Evolutionary conservation across 2,329 filamentous ascomycete genomes (phyloP).

Genomic region (Monosporascus sp.): DNA sequence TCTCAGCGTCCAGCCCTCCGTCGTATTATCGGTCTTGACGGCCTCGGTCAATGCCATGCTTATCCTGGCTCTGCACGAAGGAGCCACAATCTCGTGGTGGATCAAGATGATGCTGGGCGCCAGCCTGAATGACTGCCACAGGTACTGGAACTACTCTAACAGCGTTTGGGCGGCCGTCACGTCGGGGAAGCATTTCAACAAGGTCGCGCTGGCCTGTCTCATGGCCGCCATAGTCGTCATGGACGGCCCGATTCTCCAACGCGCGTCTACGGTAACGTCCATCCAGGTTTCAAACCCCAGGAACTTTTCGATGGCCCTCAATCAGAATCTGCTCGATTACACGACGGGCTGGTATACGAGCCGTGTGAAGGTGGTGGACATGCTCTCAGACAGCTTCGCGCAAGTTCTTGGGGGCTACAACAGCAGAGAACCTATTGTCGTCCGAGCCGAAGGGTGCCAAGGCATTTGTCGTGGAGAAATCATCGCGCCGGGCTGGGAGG

Average conservation of each 20-base stretch:
- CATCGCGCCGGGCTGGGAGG: not conserved
- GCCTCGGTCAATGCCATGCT: not conserved
- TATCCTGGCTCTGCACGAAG: not conserved
- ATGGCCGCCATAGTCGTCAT: not conserved
- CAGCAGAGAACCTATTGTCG: not conserved
- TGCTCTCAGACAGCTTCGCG: not conserved
- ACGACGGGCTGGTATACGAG: not conserved
- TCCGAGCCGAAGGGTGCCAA: not conserved
- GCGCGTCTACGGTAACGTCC: not conserved
- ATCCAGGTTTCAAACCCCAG: not conserved
- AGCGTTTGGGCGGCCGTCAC: not conserved
- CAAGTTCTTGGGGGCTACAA: not conserved
- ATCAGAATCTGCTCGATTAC: not conserved
- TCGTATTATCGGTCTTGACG: not conserved
- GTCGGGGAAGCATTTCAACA: not conserved
- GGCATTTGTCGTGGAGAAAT: not conserved
- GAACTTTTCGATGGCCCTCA: not conserved
- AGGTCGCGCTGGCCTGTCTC: not conserved
- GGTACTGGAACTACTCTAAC: not conserved
- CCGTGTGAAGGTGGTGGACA: not conserved
- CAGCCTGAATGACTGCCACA: not conserved
- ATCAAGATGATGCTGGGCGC: not conserved
- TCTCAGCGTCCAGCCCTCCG: not conserved
- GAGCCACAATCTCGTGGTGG: not conserved
- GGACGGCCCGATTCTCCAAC: not conserved